Base-by-base conservation (phyloP, 2,329 filamentous ascomycete species). In the Alternaria brassicae region DNA sequence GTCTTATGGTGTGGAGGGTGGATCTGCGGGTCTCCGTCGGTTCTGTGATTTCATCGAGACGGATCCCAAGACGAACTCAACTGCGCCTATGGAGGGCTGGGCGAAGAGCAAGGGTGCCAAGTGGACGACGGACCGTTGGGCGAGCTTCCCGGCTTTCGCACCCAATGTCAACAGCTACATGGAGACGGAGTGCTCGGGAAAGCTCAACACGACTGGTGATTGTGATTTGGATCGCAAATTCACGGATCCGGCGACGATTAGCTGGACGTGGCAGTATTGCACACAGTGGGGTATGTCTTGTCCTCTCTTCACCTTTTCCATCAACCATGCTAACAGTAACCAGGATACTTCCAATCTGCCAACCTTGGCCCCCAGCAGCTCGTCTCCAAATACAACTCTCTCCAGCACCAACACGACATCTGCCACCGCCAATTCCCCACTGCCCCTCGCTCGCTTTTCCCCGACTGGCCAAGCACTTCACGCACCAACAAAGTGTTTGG, bases 261-360 rank as follows among this genome's bases (percentile, higher is more conserved):
- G 73, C 49, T 84, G 82, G 82, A 79, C 73, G 1, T 85, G 82
- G 81, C 82, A 85, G 65, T 82, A 81, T 66, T 86, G 84, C 70
- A 82, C 80, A 2, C 78, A 85, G 67, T 84, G 80, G 80, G 84
- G 74, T 75, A 60, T 61, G 70, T 66, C 17, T 10, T 27, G 9
- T 32, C 19, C 32, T 10, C n/a, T 37, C 23, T 30, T 28, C 4
- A 34, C 25, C 5, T 41, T 19, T 10, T 30, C 36, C 19, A 36
- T 30, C 39, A 15, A 13, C 3, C 12, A 53, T 30, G 34, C 47
- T 67, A 49, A 68, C 55, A 25, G 13, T 5, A 17, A 2, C 5
- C 10, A 76, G 73, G 83, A 9, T 85, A 77, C 70, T 82, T 80
- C 67, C 81, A 83, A 67, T 77, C 76, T 51, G 78, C 81, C 32